Evolutionary conservation across 106 monocot genomes (phyloP).

Genomic region (Acorus gramineus): DNA sequence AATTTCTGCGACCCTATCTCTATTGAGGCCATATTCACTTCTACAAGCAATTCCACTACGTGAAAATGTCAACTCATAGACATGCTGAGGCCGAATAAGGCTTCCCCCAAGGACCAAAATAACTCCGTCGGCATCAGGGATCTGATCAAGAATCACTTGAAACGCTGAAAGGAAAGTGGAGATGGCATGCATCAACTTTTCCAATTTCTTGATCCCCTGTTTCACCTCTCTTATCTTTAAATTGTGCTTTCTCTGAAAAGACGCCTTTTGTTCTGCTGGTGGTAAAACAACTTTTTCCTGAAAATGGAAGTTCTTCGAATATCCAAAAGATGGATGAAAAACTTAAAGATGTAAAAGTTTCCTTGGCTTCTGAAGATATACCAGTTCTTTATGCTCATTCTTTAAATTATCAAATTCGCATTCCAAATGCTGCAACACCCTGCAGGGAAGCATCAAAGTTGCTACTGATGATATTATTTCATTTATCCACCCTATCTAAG

Average conservation of each 20-base stretch:
- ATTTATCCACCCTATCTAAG: too few species aligned
- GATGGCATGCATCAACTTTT: conserved; percentile 69
- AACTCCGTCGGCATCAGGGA: conserved; percentile 33
- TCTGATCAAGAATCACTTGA: conserved; percentile 45
- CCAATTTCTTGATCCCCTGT: conserved; percentile 47
- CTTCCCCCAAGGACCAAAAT: conserved; percentile 61
- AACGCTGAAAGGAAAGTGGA: conserved; percentile 56
- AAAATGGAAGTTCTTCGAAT: not conserved
- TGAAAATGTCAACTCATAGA: conserved; percentile 55
- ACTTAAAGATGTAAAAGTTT: not conserved
- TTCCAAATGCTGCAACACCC: conserved; percentile 78
- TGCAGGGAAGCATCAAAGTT: conserved; percentile 15
- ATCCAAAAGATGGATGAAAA: not conserved
- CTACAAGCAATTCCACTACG: conserved; percentile 19
- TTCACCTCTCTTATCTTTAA: conserved; percentile 59
- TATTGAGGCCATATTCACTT: conserved; percentile 8
- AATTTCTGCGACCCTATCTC: conserved; percentile 47
- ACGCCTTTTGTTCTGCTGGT: conserved; percentile 27
- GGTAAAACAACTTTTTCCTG: conserved; percentile 21
- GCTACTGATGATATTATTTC: not conserved
- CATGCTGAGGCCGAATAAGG: conserved; percentile 46
- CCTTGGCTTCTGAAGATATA: conserved; percentile 13
- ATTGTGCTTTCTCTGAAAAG: conserved; percentile 47
- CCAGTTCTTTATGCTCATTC: conserved; percentile 52
- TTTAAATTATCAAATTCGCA: conserved; percentile 54